Base-by-base conservation (phyloP, 352 stramenopile genomes). In the Phytophthora agathidicida region DNA sequence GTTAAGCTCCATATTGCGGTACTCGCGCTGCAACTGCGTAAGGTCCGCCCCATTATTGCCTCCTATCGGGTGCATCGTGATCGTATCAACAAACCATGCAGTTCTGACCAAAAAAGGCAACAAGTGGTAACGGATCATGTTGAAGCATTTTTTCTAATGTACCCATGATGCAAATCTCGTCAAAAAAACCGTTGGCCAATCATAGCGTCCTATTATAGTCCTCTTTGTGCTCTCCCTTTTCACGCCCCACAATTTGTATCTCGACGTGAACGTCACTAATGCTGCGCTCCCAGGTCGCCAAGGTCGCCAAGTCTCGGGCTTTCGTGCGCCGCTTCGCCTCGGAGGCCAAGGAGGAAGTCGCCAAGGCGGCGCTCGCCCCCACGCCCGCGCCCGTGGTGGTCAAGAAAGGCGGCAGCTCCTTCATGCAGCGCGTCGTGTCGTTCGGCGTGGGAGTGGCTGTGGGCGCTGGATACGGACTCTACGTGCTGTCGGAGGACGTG, bases 1-100 rank as follows among this genome's bases (percentile, higher is more conserved):
- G 75, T 99, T 98, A n/a, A 97, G 77, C 77, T 99, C 94, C 96
- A 99, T 99, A 59, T 98, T 97, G 45, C 93, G 86, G 62, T 98
- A 98, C 73, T 98, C 93, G 28, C 91, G 82, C 74, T 98, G 95
- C 38, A 99, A 83, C 67, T 97, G 88, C 66, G 86, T 82, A 39
- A 98, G 77, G 69, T 98, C 51, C 19, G 47, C 60, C 9, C 65
- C 60, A 68, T 76, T 77, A 39, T 77, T 79, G 31, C 74, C 50
- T 41, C 60, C 48, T 2, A 33, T 73, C 49, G 43, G 37, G 33
- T 71, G 58, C 63, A 71, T 60, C 36, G 45, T 56, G 0, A 7
- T 45, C 19, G 14, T 24, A n/a, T n/a, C n/a, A n/a, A n/a, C n/a
- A n/a, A n/a, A n/a, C n/a, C n/a, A n/a, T n/a, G n/a, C 7, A 43